A percentile compares a stretch with the other conserved stretches of the same genome.
phyloP scores from a whole-genome alignment of 2,329 filamentous ascomycete species.

The Colletotrichum plurivorum region DNA sequence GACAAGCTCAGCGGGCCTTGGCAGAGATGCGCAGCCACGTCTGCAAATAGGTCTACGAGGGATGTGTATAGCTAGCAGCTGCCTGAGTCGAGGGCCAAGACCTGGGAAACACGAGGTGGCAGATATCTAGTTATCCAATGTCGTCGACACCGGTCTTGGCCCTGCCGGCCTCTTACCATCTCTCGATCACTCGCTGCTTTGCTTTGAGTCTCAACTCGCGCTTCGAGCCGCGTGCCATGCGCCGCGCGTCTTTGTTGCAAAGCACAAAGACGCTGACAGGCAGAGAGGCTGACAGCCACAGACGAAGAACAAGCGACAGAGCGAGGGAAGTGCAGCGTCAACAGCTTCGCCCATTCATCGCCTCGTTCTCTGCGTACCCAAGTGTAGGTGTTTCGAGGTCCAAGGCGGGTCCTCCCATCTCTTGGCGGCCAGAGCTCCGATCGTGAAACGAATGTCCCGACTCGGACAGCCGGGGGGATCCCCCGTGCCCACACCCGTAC shows the following conservation, averaged over 20 bases:
- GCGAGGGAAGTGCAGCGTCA: neutral
- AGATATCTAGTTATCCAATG: conserved; percentile 24
- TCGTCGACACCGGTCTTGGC: conserved; percentile 26
- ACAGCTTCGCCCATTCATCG: conserved; percentile 14
- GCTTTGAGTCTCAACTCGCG: no score
- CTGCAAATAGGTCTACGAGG: neutral
- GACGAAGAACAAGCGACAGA: neutral
- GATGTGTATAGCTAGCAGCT: neutral
- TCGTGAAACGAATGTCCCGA: conserved; percentile 39
- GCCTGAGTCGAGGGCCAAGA: conserved; percentile 15
- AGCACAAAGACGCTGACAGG: neutral
- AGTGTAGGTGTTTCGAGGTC: conserved; percentile 33
- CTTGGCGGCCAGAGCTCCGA: conserved; percentile 40
- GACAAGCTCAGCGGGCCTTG: conserved; percentile 23
- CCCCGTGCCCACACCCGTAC: conserved; percentile 8
- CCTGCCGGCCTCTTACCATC: neutral
- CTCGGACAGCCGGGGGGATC: conserved; percentile 22
- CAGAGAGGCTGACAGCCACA: no score
- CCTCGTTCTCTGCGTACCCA: conserved; percentile 15
- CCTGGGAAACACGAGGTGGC: conserved; percentile 32
- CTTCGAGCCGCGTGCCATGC: no score
- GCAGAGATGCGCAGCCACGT: conserved; percentile 23
- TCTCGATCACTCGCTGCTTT: no score
- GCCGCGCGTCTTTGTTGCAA: neutral
- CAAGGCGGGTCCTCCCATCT: conserved; percentile 38